These are phyloP conservation scores for Pholiota adiposa DNA, from an alignment of 1,284 basidiomycete genomes.

Conservation along the genomic window DNA sequence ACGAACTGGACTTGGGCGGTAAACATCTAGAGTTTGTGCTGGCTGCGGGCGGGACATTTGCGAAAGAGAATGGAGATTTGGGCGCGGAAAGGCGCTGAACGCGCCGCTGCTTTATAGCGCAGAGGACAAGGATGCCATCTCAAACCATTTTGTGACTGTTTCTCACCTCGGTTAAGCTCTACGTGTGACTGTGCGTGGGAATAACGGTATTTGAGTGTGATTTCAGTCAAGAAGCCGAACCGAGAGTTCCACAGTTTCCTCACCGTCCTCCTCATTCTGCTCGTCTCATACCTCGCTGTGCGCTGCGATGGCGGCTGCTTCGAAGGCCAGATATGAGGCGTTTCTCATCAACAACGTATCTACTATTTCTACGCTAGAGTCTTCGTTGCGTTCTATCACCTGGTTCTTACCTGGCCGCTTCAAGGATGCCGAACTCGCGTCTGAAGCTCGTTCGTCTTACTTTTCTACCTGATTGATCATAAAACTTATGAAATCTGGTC, in stretches of 20 bases:
- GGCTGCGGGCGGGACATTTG: slow-evolving; percentile 30
- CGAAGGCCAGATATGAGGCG: slow-evolving; percentile 72
- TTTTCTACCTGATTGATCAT: slow-evolving; percentile 16
- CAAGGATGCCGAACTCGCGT: slow-evolving; percentile 94
- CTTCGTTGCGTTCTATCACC: slow-evolving; percentile 85
- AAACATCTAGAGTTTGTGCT: slow-evolving; percentile 50
- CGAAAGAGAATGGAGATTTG: not conserved
- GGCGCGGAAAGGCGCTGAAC: slow-evolving; percentile 14
- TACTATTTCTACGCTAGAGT: slow-evolving; percentile 87
- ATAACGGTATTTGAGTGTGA: slow-evolving; percentile 4
- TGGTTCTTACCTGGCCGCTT: slow-evolving; percentile 96
- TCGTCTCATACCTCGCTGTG: slow-evolving; percentile 10
- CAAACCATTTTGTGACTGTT: slow-evolving; percentile 8
- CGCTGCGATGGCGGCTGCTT: slow-evolving; percentile 37
- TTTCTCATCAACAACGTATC: slow-evolving; percentile 85
- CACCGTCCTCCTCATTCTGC: slow-evolving; percentile 7
- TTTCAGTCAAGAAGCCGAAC: slow-evolving; percentile 12
- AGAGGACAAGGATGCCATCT: slow-evolving; percentile 24
- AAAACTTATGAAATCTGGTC: slow-evolving; percentile 19
- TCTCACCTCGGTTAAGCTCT: slow-evolving; percentile 10
- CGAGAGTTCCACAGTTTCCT: not conserved
- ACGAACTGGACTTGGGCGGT: slow-evolving; percentile 65
- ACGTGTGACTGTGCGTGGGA: slow-evolving; percentile 21
- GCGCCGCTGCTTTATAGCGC: slow-evolving; percentile 15
- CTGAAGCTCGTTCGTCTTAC: slow-evolving; percentile 80